phyloP scores from a whole-genome alignment of 2,329 filamentous ascomycete genomes.

The Rosellinia necatrix region DNA sequence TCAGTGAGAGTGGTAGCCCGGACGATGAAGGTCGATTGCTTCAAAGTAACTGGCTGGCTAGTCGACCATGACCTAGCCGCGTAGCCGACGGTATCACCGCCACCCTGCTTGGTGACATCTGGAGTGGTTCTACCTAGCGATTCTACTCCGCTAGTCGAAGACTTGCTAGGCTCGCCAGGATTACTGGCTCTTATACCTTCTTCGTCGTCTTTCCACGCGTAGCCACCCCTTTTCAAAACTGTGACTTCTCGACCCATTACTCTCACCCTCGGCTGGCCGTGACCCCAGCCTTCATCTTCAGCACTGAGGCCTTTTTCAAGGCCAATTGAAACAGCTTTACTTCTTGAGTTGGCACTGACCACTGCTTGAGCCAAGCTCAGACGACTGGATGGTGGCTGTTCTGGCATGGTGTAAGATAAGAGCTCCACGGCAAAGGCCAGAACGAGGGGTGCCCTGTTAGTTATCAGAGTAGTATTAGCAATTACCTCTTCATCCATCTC shows the following conservation, averaged over 20 bases:
- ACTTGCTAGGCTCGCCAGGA: constrained; percentile 28
- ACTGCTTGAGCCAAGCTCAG: constrained; percentile 83
- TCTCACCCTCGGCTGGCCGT: constrained; percentile 73
- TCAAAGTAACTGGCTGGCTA: constrained; percentile 56
- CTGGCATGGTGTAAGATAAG: constrained; percentile 80
- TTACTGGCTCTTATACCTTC: too few species aligned
- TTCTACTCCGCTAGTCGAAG: constrained; percentile 19
- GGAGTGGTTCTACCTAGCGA: constrained; percentile 26
- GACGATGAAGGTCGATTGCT: constrained; percentile 62
- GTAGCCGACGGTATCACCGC: constrained; percentile 23
- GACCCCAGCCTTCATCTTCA: constrained; percentile 73
- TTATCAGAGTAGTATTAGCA: constrained; percentile 62
- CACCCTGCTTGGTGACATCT: constrained; percentile 23
- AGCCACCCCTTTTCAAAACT: constrained; percentile 79
- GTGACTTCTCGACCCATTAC: constrained; percentile 75
- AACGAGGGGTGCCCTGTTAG: constrained; percentile 81
- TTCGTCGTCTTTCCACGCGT: constrained; percentile 60
- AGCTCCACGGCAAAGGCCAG: constrained; percentile 55
- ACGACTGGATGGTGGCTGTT: constrained; percentile 82
- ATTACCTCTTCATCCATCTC: constrained; percentile 64
- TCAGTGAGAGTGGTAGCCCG: constrained; percentile 51
- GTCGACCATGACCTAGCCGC: constrained; percentile 52
- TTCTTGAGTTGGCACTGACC: constrained; percentile 78
- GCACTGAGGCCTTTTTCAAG: constrained; percentile 67
- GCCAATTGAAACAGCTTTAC: constrained; percentile 76